These are phyloP conservation scores for Striga hermonthica DNA, from an alignment of 305 asterid species.

Conservation along the genomic window DNA sequence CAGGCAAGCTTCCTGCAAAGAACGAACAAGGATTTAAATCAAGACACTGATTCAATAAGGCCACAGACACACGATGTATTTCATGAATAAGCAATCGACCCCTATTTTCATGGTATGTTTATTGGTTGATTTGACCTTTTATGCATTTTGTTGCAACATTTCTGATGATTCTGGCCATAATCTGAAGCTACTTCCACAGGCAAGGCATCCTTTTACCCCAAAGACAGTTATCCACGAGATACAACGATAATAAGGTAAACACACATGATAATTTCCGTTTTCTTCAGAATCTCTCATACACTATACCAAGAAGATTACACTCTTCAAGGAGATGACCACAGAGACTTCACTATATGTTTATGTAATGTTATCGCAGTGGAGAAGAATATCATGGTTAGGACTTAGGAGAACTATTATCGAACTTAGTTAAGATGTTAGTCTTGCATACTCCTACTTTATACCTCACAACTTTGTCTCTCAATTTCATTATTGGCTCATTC, in stretches of 20 bases:
- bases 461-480: not conserved
- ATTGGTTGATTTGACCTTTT: too few species aligned
- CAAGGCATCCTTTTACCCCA: not conserved
- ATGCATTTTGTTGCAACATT: too few species aligned
- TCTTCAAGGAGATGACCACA: too few species aligned
- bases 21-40: not conserved
- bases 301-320: too few species aligned
- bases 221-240: too few species aligned
- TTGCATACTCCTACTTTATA: not conserved
- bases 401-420: not conserved
- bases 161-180: not conserved
- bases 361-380: not conserved
- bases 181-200: not conserved
- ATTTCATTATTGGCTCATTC: not conserved
- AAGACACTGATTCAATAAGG: not conserved
- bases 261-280: too few species aligned
- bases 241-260: too few species aligned
- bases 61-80: not conserved
- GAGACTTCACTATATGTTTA: too few species aligned
- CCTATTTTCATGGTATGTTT: not conserved
- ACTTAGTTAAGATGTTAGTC: not conserved
- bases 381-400: not conserved
- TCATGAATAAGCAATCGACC: not conserved
- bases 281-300: too few species aligned
- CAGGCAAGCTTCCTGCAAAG: not conserved